These are phyloP conservation scores for Colletotrichum abscissum DNA, from an alignment of 2,329 filamentous ascomycete genomes.

Conservation along the genomic window DNA sequence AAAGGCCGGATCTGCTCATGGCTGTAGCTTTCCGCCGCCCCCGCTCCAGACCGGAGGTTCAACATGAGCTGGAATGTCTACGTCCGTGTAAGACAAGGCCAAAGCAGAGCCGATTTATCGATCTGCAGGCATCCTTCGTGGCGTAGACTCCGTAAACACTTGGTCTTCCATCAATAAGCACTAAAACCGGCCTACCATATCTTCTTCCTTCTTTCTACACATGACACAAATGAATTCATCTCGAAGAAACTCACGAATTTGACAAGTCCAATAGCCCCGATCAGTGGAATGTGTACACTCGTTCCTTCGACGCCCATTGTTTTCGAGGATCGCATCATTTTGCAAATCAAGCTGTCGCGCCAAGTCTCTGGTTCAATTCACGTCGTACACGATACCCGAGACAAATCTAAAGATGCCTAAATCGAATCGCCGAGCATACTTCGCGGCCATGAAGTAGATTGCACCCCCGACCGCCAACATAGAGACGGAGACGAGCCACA, in stretches of 20 bases:
- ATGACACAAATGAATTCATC: not conserved
- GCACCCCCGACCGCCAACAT: not conserved
- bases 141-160: not conserved
- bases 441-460: not conserved
- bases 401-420: not conserved
- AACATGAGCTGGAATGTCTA: not conserved
- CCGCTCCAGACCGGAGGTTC: not conserved
- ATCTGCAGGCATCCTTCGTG: not conserved
- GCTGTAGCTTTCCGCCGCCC: not conserved
- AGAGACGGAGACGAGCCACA: not conserved
- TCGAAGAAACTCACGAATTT: not conserved
- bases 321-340: not conserved
- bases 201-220: not conserved
- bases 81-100: not conserved
- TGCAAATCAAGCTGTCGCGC: not conserved
- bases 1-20: not conserved
- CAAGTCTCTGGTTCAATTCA: not conserved
- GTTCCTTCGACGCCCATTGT: not conserved
- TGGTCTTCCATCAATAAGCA: not conserved
- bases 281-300: not conserved
- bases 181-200: not conserved
- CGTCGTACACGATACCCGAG: not conserved
- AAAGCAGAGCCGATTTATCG: not conserved
- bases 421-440: not conserved
- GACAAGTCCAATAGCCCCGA: not conserved